Base-by-base conservation (phyloP, 1,284 basidiomycete genomes). In the Ceratobasidium sp. region DNA sequence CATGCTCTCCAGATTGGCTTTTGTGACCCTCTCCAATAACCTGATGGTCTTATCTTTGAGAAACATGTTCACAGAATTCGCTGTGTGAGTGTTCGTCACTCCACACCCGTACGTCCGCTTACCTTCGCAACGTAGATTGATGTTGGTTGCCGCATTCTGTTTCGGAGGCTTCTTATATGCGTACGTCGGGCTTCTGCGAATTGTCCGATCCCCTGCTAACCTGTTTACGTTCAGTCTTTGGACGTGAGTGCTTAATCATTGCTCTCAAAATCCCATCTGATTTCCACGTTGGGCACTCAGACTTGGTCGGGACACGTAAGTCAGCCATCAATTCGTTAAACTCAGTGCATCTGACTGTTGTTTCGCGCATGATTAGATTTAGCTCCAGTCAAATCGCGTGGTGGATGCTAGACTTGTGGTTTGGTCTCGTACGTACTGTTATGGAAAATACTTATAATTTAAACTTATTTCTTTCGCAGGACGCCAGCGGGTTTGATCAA, bases 81-180 rank as follows among this genome's bases (percentile, higher is more conserved):
- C 88, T 23, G 84, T 89, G 31, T 75, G 49, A 65, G 73, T 53
- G 10, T 39, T 26, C 7, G 42, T 35, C 11, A 4, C 42, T 33
- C 31, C 35, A 2, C 31, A n/a, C 13, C n/a, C 13, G 31, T 6
- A 51, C 2, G 13, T 3, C 8, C 26, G 23, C 42, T 26, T 15
- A 28, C 31, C 8, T 20, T 66, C 3, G 6, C 23, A 35, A 7
- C 3, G 8, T 33, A 75, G 73, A 28, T 86, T 97, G 56, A 96
- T 98, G 93, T 82, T 91, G 49, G 94, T 98, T 31, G 96, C 96
- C 2, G 90, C 90, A 0, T 96, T 96, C 82, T 97, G 95, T 82
- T 95, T 95, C 81, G 90, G 89, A 51, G 95, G 96, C 3, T 98
- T 98, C 82, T 83, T 96, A 42, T 98, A 97, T 84, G 94, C 95